Evolutionary conservation across 768 basidiomycete genomes (phyloP), one percentile per base, ranked within the genome.

Genomic region (Pleurotus cornucopiae): DNA sequence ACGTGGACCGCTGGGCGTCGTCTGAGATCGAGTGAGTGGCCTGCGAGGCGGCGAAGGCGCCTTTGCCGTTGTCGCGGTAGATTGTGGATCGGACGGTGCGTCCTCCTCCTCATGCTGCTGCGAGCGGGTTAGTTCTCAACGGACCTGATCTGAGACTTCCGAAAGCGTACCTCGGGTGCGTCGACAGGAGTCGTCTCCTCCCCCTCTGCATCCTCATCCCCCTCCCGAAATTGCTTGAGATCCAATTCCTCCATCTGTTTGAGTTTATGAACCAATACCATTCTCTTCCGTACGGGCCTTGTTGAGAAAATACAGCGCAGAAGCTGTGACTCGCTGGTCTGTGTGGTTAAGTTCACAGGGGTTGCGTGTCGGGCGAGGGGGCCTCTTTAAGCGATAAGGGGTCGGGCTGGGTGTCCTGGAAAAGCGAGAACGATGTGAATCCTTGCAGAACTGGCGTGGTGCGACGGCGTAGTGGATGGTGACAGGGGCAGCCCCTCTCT

Each of bases 1-100:
- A 49, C 61, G 60, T 14, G 41, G 38, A 16, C 51, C 37, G 26
- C 51, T 39, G 38, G 51, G 51, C 6, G 68, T 68, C 26, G 71
- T 71, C 60, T 73, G 73, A 4, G 73, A 74, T 51, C 73, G 67
- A 20, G 73, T 74, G 43, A 67, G 62, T 21, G 67, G 71, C 47
- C 71, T 63, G 52, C 62, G 59, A 26, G 59, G 56, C 11, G 59
- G 56, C 18, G 57, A 57, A 26, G 53, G n/a, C 12, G 40, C 21
- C 13, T 54, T 58, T 34, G 46, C 49, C 30, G 49, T 57, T 4
- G 30, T 44, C 2, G 30, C 30, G n/a, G 49, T 9, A 12, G 26
- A 9, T 38, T 26, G 34, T 6, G 49, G 38, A 57, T 60, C 59
- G 14, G 53, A 45, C 34, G 39, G 40, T 37, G 39, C 18, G 30